Evolutionary conservation across 2,329 filamentous ascomycete genomes (phyloP).

Genomic region (Orbilia quercus): DNA sequence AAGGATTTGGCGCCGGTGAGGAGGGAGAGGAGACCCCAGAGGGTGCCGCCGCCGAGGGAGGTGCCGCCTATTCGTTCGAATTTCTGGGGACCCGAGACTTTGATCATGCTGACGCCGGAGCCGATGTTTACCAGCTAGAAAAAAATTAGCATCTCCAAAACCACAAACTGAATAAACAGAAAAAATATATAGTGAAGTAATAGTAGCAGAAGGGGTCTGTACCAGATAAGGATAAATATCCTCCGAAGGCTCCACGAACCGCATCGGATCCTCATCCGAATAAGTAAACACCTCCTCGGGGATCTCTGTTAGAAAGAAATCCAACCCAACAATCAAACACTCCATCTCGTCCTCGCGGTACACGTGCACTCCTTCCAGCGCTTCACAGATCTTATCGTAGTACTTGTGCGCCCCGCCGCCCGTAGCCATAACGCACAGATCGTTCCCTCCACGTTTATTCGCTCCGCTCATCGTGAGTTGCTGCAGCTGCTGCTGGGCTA

Average conservation of each 20-base stretch:
- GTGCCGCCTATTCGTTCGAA: conserved; percentile 91
- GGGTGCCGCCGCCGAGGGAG: conserved; percentile 86
- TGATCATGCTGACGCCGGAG: conserved; percentile 95
- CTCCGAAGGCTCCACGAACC: conserved; percentile 79
- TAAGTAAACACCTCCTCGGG: conserved; percentile 97
- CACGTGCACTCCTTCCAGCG: conserved; percentile 82
- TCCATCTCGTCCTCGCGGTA: conserved; percentile 98
- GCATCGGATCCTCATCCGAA: conserved; percentile 88
- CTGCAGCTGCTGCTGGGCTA: conserved; percentile 63
- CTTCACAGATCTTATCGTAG: conserved; percentile 87
- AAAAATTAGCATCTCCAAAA: neutral
- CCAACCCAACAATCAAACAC: conserved; percentile 86
- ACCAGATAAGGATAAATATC: conserved; percentile 91
- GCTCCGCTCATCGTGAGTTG: neutral
- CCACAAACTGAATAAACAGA: too few relatives aligned
- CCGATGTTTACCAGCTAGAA: conserved; percentile 91
- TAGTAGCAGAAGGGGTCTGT: neutral
- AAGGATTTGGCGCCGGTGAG: conserved; percentile 95
- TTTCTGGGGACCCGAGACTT: conserved; percentile 87
- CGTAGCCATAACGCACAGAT: conserved; percentile 92
- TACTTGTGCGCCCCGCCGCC: conserved; percentile 97
- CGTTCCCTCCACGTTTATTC: conserved; percentile 76
- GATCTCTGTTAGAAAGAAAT: conserved; percentile 75
- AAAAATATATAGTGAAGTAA: too few relatives aligned
- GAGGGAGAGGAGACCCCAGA: conserved; percentile 92